Conservation (phyloP, 2,329 filamentous ascomycete genomes). For the Geosmithia flava region DNA sequence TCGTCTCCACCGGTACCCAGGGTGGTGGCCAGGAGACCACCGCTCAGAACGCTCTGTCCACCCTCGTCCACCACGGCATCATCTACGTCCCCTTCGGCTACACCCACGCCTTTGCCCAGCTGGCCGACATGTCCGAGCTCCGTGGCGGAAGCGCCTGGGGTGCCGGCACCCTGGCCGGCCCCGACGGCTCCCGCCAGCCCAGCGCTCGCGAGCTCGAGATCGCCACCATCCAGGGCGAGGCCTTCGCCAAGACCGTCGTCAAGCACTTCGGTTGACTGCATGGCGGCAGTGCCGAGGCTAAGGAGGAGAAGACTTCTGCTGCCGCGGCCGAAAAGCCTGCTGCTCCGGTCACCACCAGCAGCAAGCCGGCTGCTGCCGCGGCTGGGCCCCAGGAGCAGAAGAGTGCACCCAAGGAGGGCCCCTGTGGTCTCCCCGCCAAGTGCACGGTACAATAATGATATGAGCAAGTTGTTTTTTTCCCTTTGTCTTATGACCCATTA, state of each 20-base stretch:
- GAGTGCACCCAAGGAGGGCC: slow-evolving; percentile 47
- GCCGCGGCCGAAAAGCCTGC: slow-evolving; percentile 7
- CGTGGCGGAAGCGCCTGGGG: slow-evolving; percentile 88
- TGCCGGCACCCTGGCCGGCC: slow-evolving; percentile 74
- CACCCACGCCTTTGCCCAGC: slow-evolving; percentile 59
- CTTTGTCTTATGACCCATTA: not conserved
- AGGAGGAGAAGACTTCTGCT: slow-evolving; percentile 7
- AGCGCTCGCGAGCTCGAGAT: slow-evolving; percentile 62
- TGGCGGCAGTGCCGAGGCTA: slow-evolving; percentile 30
- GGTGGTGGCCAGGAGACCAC: slow-evolving; percentile 95
- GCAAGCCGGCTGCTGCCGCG: not conserved
- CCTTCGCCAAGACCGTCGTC: slow-evolving; percentile 65
- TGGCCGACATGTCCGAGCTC: slow-evolving; percentile 64
- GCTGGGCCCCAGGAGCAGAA: slow-evolving; percentile 16
- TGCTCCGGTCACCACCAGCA: slow-evolving; percentile 7
- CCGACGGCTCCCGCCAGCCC: slow-evolving; percentile 78
- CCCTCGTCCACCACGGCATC: slow-evolving; percentile 84
- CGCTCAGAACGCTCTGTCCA: slow-evolving; percentile 67
- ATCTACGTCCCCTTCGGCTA: slow-evolving; percentile 95
- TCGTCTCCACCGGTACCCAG: slow-evolving; percentile 71
- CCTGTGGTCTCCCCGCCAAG: slow-evolving; percentile 66
- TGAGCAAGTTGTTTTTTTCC: not conserved
- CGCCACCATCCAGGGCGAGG: slow-evolving; percentile 71
- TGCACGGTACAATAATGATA: slow-evolving; percentile 28
- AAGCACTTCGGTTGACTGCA: slow-evolving; percentile 72